Percentiles rank a stretch among this genome's conserved stretches.
These are phyloP conservation scores for Clitocybe nebularis DNA, from an alignment of 1,284 basidiomycete genomes.

Conservation along the genomic window DNA sequence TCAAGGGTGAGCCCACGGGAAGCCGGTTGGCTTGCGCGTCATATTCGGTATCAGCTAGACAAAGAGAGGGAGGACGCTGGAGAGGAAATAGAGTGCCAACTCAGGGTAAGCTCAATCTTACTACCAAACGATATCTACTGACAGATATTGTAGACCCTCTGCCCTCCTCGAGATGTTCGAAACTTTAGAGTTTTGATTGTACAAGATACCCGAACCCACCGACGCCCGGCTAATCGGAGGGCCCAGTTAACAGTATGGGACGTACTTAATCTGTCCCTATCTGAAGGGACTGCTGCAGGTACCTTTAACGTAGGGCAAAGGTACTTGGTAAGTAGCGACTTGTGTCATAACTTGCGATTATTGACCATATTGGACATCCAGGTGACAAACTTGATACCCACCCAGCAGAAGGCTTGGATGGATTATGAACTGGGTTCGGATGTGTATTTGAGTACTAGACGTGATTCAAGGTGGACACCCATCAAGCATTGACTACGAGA, in stretches of 20 bases:
- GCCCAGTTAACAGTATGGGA: constrained; percentile 88
- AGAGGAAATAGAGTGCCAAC: constrained; percentile 65
- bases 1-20: constrained; percentile 38
- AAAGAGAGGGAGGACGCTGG: constrained; percentile 47
- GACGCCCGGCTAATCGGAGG: constrained; percentile 48
- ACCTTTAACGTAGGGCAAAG: constrained; percentile 62
- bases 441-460: constrained; percentile 61
- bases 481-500: too few species aligned
- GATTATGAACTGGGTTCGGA: constrained; percentile 47
- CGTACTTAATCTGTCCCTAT: constrained; percentile 47
- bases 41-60: constrained; percentile 49
- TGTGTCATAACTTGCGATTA: neutral
- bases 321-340: constrained; percentile 54
- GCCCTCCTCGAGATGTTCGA: constrained; percentile 76
- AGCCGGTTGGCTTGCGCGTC: constrained; percentile 61
- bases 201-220: constrained; percentile 60
- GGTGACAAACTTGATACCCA: constrained; percentile 65
- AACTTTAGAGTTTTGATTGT: constrained; percentile 79
- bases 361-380: constrained; percentile 20
- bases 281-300: constrained; percentile 49
- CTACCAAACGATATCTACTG: constrained; percentile 7
- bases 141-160: constrained; percentile 45
- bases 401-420: constrained; percentile 62
- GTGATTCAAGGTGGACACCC: constrained; percentile 57
- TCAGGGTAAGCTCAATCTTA: constrained; percentile 46